Evolutionary conservation across 768 basidiomycete species (phyloP).

Genomic region (Erythrobasidium yunnanense): DNA sequence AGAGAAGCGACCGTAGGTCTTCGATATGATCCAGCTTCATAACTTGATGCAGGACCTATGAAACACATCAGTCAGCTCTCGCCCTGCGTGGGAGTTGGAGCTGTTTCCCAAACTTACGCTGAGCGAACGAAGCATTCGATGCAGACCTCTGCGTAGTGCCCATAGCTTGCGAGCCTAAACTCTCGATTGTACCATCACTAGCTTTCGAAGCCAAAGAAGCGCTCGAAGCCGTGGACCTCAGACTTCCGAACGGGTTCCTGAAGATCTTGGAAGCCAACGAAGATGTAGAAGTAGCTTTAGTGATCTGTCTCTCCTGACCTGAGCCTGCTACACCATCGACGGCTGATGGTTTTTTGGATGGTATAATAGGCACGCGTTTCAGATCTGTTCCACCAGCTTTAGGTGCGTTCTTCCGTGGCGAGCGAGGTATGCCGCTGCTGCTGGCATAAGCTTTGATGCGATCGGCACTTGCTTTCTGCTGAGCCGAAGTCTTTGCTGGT

Average conservation of each 20-base stretch:
- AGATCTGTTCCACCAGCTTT: too few relatives aligned
- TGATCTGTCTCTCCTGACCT: not conserved
- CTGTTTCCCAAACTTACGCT: too few relatives aligned
- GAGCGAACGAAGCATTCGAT: too few relatives aligned
- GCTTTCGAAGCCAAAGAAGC: not conserved
- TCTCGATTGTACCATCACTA: too few relatives aligned
- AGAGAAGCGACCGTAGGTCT: not conserved
- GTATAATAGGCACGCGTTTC: not conserved
- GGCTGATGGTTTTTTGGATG: too few relatives aligned
- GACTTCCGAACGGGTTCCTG: not conserved
- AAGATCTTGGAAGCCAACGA: not conserved
- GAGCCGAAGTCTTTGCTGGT: not conserved
- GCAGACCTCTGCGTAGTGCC: too few relatives aligned
- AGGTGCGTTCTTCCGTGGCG: too few relatives aligned
- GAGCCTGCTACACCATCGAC: not conserved
- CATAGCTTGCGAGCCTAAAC: too few relatives aligned
- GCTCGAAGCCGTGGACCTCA: not conserved
- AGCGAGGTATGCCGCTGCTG: too few relatives aligned
- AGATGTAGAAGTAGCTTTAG: not conserved
- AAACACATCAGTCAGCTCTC: too few relatives aligned
- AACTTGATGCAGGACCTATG: not conserved
- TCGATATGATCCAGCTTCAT: not conserved
- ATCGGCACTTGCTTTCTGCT: slow-evolving; percentile 6
- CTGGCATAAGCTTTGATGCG: not conserved
- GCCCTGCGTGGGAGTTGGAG: too few relatives aligned